Percentiles rank a stretch among this genome's conserved stretches.
Evolutionary conservation across 2,329 filamentous ascomycete genomes (phyloP).

Genomic region (Penicillium sp.): DNA sequence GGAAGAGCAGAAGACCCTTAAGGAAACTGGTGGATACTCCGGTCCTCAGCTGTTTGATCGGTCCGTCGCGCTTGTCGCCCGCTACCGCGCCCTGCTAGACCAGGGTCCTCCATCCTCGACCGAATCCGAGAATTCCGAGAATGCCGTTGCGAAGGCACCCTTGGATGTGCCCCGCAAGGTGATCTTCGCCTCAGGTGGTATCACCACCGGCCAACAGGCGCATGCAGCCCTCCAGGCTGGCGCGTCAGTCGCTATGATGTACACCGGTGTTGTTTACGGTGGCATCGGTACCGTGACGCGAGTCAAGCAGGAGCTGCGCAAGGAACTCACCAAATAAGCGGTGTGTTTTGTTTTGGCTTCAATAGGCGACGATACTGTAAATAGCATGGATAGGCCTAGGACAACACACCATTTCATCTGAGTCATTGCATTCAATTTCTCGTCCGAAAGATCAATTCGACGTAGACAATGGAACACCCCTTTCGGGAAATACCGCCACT

Average conservation of each 20-base stretch:
- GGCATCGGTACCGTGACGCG: conserved; percentile 62
- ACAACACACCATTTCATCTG: not conserved
- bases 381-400: conserved; percentile 17
- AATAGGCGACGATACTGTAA: conserved; percentile 16
- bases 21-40: conserved; percentile 84
- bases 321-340: conserved; percentile 33
- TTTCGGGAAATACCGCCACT: not conserved
- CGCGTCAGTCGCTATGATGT: conserved; percentile 87
- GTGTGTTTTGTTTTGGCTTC: conserved; percentile 4
- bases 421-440: not conserved
- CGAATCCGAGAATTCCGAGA: conserved; percentile 20
- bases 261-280: conserved; percentile 72
- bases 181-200: conserved; percentile 91
- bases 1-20: conserved; percentile 67
- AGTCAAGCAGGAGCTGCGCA: conserved; percentile 51
- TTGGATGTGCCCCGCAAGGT: conserved; percentile 59
- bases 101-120: conserved; percentile 31
- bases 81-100: conserved; percentile 73
- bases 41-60: conserved; percentile 85
- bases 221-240: conserved; percentile 81
- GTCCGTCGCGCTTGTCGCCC: conserved; percentile 74
- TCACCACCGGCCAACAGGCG: conserved; percentile 84
- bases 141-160: conserved; percentile 15
- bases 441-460: not conserved
- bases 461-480: too few species aligned